Percentiles rank a stretch among this genome's conserved stretches.
phyloP scores from a whole-genome alignment of 371 early-diverging fungal genomes.

The Apophysomyces sp. region DNA sequence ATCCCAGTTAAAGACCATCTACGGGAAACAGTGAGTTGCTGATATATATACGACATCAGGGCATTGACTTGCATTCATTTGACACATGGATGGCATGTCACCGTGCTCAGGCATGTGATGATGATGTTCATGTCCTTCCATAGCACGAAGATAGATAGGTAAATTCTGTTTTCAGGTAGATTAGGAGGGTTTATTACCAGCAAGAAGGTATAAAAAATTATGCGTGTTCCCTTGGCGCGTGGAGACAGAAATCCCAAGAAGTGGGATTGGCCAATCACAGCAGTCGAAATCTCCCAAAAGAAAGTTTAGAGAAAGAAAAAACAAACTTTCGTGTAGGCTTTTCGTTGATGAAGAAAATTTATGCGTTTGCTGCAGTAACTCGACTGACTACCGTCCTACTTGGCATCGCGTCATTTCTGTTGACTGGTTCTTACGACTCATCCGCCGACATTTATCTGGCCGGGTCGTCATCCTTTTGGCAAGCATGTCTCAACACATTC shows the following conservation, averaged over 20 bases:
- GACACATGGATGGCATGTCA: slow-evolving; percentile 3
- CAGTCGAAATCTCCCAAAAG: background rate
- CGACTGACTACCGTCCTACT: slow-evolving; percentile 23
- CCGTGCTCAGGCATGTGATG: too few relatives aligned
- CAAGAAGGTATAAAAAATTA: too few relatives aligned
- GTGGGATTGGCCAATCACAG: background rate
- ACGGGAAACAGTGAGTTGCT: background rate
- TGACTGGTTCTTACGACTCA: slow-evolving; percentile 40
- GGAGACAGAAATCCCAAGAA: background rate
- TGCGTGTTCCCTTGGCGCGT: too few relatives aligned
- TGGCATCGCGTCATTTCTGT: slow-evolving; percentile 18
- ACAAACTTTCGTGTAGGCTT: background rate
- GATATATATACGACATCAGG: background rate
- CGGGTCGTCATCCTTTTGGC: slow-evolving; percentile 4
- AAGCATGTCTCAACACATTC: slow-evolving; percentile 46
- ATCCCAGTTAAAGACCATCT: slow-evolving; percentile 85
- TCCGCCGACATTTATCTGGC: slow-evolving; percentile 36
- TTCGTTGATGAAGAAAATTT: slow-evolving; percentile 14
- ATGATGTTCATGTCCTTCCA: too few relatives aligned
- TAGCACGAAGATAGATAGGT: too few relatives aligned
- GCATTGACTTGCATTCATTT: slow-evolving; percentile 3
- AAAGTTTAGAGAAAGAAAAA: background rate
- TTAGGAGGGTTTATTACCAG: too few relatives aligned
- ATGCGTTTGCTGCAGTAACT: slow-evolving; percentile 27
- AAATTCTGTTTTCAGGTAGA: too few relatives aligned